Evolutionary conservation across 2,329 filamentous ascomycete species (phyloP), one percentile per base, ranked within the genome.

Genomic region (Cadophora luteo-olivacea): DNA sequence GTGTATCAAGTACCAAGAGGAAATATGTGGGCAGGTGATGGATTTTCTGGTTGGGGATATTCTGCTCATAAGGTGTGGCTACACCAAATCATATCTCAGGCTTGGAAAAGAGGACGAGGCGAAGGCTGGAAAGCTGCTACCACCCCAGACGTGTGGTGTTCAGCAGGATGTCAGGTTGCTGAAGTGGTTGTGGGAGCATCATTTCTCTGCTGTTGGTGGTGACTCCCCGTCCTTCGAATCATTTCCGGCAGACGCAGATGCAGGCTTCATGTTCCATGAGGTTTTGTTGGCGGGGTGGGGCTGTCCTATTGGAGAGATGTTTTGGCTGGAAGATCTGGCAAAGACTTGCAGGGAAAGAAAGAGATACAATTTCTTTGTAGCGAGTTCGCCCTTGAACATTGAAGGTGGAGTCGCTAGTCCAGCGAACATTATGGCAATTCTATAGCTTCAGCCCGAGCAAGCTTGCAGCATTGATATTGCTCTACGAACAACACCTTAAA

Each of bases 361-460:
- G 11, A 75, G 82, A 22, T 85, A 81, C 81, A 79, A 76, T 0
- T 87, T 86, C 68, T 86, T 87, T 68, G 75, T 86, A 7, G 36
- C 36, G 7, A 38, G 36, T 7, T 38, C 36, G 36, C 36, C 12
- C 1, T 7, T 38, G 36, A 38, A 38, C 12, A 38, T 38, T 38
- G 36, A 38, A 9, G 36, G 36, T 38, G 36, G 36, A 9, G 36
- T 38, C 36, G 36, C 36, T 2, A 38, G 36, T 38, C 36, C 36
- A 38, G 36, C 36, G 36, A 38, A 38, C 36, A 38, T 38, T 38
- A 38, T 38, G 36, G 36, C 36, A 2, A 38, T 38, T 7, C 12
- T 38, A 7, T 38, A 38, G 7, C 4, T 38, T 2, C 9, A 38
- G 36, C 33, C 11, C 11, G 33, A 36, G 4, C 33, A 36, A 36